phyloP scores from a whole-genome alignment of 805 yeast species.

The Starmerella asiatica region DNA sequence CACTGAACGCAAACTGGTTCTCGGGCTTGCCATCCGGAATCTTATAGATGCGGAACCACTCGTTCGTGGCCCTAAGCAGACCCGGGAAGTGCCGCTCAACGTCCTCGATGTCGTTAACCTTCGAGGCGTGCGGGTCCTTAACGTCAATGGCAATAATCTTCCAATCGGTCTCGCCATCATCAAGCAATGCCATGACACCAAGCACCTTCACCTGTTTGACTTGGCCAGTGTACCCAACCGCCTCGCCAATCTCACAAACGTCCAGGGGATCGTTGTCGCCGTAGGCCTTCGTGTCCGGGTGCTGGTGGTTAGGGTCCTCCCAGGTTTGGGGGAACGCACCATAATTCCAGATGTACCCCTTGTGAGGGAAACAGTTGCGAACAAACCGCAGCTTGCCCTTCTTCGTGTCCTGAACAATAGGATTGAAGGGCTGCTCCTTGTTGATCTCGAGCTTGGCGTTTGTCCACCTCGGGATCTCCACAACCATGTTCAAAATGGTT shows the following conservation, averaged over 20 bases:
- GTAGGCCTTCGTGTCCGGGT: constrained; percentile 35
- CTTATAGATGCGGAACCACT: constrained; percentile 97
- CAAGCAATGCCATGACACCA: constrained; percentile 89
- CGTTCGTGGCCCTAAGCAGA: constrained; percentile 80
- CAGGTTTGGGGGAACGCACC: constrained; percentile 99
- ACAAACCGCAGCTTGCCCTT: constrained; percentile 94
- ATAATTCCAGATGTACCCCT: constrained; percentile 95
- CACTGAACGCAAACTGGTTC: constrained; percentile 93
- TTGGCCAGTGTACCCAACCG: constrained; percentile 47
- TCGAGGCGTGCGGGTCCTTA: constrained; percentile 77
- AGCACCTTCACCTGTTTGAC: constrained; percentile 81
- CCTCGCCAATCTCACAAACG: constrained; percentile 75
- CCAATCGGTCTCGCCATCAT: constrained; percentile 98
- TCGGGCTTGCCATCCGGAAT: constrained; percentile 96
- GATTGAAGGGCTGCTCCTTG: constrained; percentile 73
- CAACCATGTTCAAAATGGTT: constrained; percentile 77
- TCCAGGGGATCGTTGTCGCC: constrained; percentile 97
- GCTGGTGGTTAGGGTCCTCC: constrained; percentile 73
- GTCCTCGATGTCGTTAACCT: constrained; percentile 81
- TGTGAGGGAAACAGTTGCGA: constrained; percentile 96
- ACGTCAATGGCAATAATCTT: constrained; percentile 80
- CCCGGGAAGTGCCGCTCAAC: constrained; percentile 86
- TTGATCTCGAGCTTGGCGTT: constrained; percentile 93
- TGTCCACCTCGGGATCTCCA: constrained; percentile 97
- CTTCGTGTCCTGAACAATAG: constrained; percentile 93